Conservation (phyloP, 148 eudicot genomes). For the Fagopyrum esculentum region DNA sequence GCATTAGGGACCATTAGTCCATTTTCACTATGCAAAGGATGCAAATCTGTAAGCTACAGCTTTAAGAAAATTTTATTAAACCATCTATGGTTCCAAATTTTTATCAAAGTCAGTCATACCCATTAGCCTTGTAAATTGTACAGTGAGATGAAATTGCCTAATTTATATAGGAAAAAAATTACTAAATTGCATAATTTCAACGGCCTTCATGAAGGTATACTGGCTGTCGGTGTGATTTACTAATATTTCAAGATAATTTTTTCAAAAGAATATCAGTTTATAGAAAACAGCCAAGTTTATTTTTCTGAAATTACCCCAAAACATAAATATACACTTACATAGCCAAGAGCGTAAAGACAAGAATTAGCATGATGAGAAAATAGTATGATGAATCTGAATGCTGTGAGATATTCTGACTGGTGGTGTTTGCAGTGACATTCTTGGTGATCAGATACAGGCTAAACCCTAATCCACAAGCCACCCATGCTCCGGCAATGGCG, state of each 20-base stretch:
- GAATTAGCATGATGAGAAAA: conserved; percentile 31
- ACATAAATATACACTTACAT: conserved; percentile 35
- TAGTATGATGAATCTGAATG: conserved; percentile 30
- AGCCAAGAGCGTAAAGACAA: conserved; percentile 44
- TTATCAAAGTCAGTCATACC: background rate
- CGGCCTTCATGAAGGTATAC: background rate
- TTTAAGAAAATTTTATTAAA: too few species aligned
- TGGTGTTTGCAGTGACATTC: conserved; percentile 13
- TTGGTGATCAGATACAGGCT: conserved; percentile 37
- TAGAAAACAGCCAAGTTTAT: background rate
- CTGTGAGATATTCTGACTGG: conserved; percentile 9
- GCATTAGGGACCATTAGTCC: background rate
- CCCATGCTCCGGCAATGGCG: conserved; percentile 47
- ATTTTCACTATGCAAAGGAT: background rate
- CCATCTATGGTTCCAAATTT: background rate
- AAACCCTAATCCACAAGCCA: conserved; percentile 49
- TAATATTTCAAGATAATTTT: background rate
- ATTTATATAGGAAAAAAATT: too few species aligned
- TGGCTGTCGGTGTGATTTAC: background rate
- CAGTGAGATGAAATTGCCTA: background rate
- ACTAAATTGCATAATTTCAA: background rate
- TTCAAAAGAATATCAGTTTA: background rate
- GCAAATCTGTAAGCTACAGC: background rate
- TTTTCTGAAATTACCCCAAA: background rate
- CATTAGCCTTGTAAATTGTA: background rate